Conservation (phyloP, 768 basidiomycete species). For the Boletellus sp. region DNA sequence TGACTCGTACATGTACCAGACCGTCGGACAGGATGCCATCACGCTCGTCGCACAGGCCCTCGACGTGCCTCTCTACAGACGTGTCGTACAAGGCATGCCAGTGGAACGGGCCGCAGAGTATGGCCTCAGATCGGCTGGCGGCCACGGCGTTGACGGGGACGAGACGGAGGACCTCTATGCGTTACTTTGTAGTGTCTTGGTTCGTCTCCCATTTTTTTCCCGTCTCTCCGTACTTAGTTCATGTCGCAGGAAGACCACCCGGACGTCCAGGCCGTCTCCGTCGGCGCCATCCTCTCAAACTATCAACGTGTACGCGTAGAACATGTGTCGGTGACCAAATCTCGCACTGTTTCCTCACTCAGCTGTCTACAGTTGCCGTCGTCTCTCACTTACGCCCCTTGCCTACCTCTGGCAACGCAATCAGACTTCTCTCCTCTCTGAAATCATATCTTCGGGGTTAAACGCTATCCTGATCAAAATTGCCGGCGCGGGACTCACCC, state of each 20-base stretch:
- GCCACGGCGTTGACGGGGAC: constrained; percentile 67
- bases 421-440: constrained; percentile 77
- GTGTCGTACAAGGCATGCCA: constrained; percentile 76
- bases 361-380: constrained; percentile 56
- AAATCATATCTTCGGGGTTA: constrained; percentile 82
- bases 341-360: neutral
- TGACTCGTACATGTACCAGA: constrained; percentile 98
- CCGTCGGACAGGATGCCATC: constrained; percentile 95
- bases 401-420: constrained; percentile 93
- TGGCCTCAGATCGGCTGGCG: constrained; percentile 55
- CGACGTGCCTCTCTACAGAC: constrained; percentile 80
- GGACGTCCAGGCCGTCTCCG: constrained; percentile 81
- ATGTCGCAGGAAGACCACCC: constrained; percentile 62
- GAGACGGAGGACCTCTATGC: constrained; percentile 93
- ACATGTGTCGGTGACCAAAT: constrained; percentile 69
- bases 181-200: constrained; percentile 74
- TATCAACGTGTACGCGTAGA: constrained; percentile 97
- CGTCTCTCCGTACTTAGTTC: constrained; percentile 1
- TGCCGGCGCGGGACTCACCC: constrained; percentile 85
- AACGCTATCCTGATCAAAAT: constrained; percentile 89
- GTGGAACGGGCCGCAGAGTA: constrained; percentile 84
- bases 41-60: constrained; percentile 81
- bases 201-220: constrained; percentile 32
- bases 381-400: constrained; percentile 75
- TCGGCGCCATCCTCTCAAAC: constrained; percentile 95